These are phyloP conservation scores for Chamaecyparis obtusa DNA, from an alignment of 75 land plant genomes.

Conservation along the genomic window DNA sequence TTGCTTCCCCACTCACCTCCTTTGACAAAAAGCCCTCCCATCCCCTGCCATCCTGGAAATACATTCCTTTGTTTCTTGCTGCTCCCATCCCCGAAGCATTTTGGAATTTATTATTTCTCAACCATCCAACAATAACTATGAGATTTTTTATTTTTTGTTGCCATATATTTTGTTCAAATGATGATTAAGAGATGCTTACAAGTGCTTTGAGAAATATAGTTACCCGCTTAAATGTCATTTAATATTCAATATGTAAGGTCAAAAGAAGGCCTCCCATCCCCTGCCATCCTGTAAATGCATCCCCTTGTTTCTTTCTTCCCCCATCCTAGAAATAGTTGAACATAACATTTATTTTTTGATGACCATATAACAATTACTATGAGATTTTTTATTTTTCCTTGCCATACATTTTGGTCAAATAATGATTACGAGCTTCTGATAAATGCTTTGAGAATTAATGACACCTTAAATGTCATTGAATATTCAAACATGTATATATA, in stretches of 20 bases:
- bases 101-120: too few species aligned
- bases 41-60: too few species aligned
- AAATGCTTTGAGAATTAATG: not conserved
- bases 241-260: too few species aligned
- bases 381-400: not conserved
- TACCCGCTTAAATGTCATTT: not conserved
- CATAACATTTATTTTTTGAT: too few species aligned
- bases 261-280: too few species aligned
- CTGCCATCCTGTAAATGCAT: too few species aligned
- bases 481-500: not conserved
- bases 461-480: not conserved
- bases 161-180: not conserved
- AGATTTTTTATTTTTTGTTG: not conserved
- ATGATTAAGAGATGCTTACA: not conserved
- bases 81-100: too few species aligned
- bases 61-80: too few species aligned
- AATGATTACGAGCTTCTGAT: not conserved
- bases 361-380: not conserved
- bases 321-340: too few species aligned
- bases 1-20: too few species aligned
- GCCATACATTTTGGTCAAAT: not conserved
- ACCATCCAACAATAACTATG: not conserved
- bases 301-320: too few species aligned
- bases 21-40: too few species aligned
- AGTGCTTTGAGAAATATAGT: not conserved